Conservation (phyloP, 2,329 filamentous ascomycete genomes). For the Dactylellina cionopaga region DNA sequence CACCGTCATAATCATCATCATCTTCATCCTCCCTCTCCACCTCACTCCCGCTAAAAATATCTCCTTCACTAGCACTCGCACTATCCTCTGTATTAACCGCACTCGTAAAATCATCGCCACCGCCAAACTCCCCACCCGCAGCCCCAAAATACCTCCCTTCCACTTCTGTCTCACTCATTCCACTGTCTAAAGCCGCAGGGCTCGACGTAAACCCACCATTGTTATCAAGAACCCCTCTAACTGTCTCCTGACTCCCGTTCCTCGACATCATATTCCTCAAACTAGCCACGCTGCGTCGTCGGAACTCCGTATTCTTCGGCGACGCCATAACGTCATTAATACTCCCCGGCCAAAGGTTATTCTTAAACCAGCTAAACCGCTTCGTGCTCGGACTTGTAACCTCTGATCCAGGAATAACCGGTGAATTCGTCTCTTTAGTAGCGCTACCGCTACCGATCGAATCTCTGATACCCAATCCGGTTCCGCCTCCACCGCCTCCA, state of each 20-base stretch:
- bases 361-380: slow-evolving; percentile 47
- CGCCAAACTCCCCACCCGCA: slow-evolving; percentile 45
- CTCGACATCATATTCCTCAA: slow-evolving; percentile 27
- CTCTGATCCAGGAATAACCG: neutral
- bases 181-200: slow-evolving; percentile 18
- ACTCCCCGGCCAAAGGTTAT: slow-evolving; percentile 35
- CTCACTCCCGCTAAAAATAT: slow-evolving; percentile 43
- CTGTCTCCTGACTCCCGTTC: slow-evolving; percentile 45
- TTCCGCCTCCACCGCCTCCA: slow-evolving; percentile 13
- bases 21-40: slow-evolving; percentile 10
- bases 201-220: slow-evolving; percentile 13
- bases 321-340: slow-evolving; percentile 44
- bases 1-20: slow-evolving; percentile 20
- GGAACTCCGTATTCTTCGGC: slow-evolving; percentile 33
- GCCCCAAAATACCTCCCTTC: slow-evolving; percentile 38
- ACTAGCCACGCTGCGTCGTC: slow-evolving; percentile 36
- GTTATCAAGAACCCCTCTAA: slow-evolving; percentile 10
- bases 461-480: slow-evolving; percentile 21
- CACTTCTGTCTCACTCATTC: slow-evolving; percentile 26
- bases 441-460: neutral
- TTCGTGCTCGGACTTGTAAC: slow-evolving; percentile 25
- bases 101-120: slow-evolving; percentile 37
- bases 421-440: slow-evolving; percentile 6
- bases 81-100: slow-evolving; percentile 44
- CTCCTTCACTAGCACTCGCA: slow-evolving; percentile 37